Percentiles rank a stretch among this genome's conserved stretches.
Evolutionary conservation across 495 filamentous ascomycete species (phyloP).

Genomic region (Tuber melanosporum): DNA sequence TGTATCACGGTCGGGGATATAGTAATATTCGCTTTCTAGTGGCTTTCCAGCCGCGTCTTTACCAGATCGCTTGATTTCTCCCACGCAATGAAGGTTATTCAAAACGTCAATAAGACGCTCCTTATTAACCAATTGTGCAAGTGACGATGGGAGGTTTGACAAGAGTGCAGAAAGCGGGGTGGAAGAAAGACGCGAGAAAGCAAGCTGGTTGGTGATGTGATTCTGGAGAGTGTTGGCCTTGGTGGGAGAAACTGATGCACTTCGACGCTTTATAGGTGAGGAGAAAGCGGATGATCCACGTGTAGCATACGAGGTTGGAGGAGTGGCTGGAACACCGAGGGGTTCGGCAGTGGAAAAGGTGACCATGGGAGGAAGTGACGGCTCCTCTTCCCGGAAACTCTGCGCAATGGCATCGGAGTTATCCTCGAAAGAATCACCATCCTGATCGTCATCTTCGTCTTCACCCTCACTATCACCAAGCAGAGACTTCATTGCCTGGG

Average conservation of each 20-base stretch:
- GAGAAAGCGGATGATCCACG: conserved; percentile 23
- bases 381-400: conserved; percentile 25
- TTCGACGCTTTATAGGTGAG: conserved; percentile 38
- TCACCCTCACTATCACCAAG: conserved; percentile 29
- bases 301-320: conserved; percentile 23
- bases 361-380: conserved; percentile 33
- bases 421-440: conserved; percentile 57
- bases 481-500: conserved; percentile 37
- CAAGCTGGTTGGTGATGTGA: conserved; percentile 88
- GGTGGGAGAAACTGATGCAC: conserved; percentile 43
- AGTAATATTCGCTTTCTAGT: conserved; percentile 94
- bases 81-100: conserved; percentile 66
- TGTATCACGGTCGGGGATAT: conserved; percentile 81
- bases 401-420: conserved; percentile 37
- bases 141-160: conserved; percentile 68
- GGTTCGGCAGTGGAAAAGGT: conserved; percentile 37
- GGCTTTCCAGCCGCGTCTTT: conserved; percentile 94
- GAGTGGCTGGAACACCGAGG: conserved; percentile 28
- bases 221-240: conserved; percentile 53
- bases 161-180: conserved; percentile 83
- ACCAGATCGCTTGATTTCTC: conserved; percentile 79
- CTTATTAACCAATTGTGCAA: conserved; percentile 50
- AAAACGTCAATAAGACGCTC: conserved; percentile 63
- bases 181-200: conserved; percentile 91
- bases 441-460: conserved; percentile 35